Percentiles rank a stretch among this genome's conserved stretches.
phyloP scores from a whole-genome alignment of 2,329 filamentous ascomycete species.

The Apiospora marii region DNA sequence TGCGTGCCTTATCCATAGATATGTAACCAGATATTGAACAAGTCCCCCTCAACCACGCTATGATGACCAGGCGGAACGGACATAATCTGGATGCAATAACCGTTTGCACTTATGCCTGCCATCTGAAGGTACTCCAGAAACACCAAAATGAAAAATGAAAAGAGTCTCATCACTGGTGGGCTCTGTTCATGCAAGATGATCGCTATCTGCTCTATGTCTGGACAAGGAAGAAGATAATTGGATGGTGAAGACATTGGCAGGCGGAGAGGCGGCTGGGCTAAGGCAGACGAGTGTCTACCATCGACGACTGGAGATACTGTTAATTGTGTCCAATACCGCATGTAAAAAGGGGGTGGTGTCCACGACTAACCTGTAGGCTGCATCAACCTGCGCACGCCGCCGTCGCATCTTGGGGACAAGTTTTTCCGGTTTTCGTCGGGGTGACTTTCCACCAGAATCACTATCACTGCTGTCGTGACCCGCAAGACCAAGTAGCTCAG shows the following conservation, averaged over 20 bases:
- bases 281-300: not conserved
- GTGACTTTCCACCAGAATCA: slow-evolving; percentile 35
- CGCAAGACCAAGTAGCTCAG: slow-evolving; percentile 40
- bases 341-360: not conserved
- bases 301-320: slow-evolving; percentile 16
- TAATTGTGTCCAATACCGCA: not conserved
- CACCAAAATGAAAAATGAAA: not conserved
- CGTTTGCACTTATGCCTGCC: not conserved
- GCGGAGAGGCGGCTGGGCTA: not conserved
- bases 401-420: not conserved
- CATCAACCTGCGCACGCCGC: slow-evolving; percentile 25
- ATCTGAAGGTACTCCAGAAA: not conserved
- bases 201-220: not conserved
- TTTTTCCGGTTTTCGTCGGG: slow-evolving; percentile 11
- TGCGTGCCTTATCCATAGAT: not conserved
- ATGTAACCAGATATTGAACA: not conserved
- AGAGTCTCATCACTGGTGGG: not conserved
- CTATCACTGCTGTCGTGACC: slow-evolving; percentile 33
- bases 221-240: not conserved
- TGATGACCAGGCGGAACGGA: not conserved
- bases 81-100: not conserved
- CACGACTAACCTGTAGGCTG: slow-evolving; percentile 26
- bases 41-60: not conserved
- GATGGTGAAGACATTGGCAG: not conserved
- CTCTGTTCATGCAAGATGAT: not conserved